Base-by-base conservation (phyloP, 2,329 filamentous ascomycete genomes). In the Herpotrichia juniperi region DNA sequence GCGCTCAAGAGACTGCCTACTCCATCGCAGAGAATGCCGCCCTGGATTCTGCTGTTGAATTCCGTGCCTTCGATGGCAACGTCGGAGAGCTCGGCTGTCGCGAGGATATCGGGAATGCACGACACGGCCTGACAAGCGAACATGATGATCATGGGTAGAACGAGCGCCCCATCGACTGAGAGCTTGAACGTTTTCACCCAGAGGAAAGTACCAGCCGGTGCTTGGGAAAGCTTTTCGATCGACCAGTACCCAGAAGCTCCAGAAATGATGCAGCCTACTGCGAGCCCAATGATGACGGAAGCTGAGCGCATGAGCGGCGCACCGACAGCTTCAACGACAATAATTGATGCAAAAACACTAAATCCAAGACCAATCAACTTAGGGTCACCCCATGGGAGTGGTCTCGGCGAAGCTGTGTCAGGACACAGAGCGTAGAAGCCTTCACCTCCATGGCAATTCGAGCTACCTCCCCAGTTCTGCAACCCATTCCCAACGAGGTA, bases 101-200 rank as follows among this genome's bases (percentile, higher is more conserved):
- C 64, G 5, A 68, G 48, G 28, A 68, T 64, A 40, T 68, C 63
- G 5, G 74, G 74, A 62, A 77, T 76, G 39, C 72, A 76, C n/a
- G 40, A 55, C 17, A 68, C 59, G 9, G 62, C 66, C 34, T 68
- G 64, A 26, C 64, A 67, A 3, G 59, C 59, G 40, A 68, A 67
- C 66, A 68, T 67, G 51, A 67, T 66, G 21, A 67, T 56, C 50
- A 67, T 48, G 8, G 63, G 64, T 0, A 67, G 54, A 2, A 66
- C 61, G 11, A 67, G 56, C 6, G 60, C 60, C 8, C 64, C 64
- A 42, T 68, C 66, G 5, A 67, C 63, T 4, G 64, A 68, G 2
- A 67, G 53, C 4, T 64, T 59, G 59, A 68, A 66, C 8, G 63
- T 66, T 22, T 66, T 57, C 2, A 66, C 59, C 64, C 63, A 67